phyloP scores from a whole-genome alignment of 768 basidiomycete species.

The Cystobasidium tubakii region DNA sequence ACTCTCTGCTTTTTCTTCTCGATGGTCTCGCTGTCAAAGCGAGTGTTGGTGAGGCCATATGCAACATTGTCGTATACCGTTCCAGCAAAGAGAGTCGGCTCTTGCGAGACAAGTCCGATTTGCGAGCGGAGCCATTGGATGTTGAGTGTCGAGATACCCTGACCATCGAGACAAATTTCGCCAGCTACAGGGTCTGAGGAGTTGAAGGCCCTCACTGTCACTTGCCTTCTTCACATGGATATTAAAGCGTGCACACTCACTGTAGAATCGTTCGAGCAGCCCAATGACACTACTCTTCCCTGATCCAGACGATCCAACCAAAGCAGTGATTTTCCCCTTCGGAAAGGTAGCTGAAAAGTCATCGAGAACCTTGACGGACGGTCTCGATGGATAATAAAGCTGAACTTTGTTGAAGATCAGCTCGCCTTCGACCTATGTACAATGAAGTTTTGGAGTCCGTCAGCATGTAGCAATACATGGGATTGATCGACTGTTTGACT shows the following conservation, averaged over 20 bases:
- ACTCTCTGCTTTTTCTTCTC: constrained; percentile 52
- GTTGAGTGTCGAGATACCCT: constrained; percentile 52
- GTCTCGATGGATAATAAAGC: constrained; percentile 54
- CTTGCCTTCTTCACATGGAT: no score
- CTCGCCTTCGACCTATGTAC: constrained; percentile 60
- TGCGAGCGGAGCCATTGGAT: constrained; percentile 49
- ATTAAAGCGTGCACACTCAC: neutral
- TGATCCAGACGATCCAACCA: constrained; percentile 53
- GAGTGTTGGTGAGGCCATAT: constrained; percentile 53
- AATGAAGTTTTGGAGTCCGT: no score
- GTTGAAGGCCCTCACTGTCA: no score
- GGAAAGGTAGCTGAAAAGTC: constrained; percentile 62
- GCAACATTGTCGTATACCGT: constrained; percentile 54
- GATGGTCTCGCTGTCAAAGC: constrained; percentile 48
- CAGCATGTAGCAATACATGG: no score
- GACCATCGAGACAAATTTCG: constrained; percentile 51
- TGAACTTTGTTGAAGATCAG: constrained; percentile 68
- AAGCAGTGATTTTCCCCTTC: constrained; percentile 59
- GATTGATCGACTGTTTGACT: no score
- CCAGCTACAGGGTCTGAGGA: constrained; percentile 50
- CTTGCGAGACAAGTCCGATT: constrained; percentile 52
- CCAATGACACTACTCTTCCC: constrained; percentile 52
- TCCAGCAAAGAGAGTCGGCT: constrained; percentile 53
- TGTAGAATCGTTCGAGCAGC: constrained; percentile 49
- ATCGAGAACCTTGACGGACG: constrained; percentile 67